Base-by-base conservation (phyloP, 192 early-diverging fungal species). In the Umbelopsis isabellina region DNA sequence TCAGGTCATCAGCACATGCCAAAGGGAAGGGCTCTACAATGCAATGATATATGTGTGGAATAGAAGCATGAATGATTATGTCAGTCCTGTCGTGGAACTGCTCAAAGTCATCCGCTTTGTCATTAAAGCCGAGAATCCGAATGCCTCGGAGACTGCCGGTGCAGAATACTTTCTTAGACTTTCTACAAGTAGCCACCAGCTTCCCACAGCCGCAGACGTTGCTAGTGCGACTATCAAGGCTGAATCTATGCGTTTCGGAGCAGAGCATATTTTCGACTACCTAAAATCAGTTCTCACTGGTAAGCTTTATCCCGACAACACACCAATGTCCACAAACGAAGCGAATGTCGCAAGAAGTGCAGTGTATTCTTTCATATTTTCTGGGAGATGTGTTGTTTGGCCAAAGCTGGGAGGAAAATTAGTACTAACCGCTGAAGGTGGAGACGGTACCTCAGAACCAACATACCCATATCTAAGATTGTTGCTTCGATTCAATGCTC, bases 41-140 rank as follows among this genome's bases (percentile, higher is more conserved):
- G 87, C 82, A 2, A 77, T 85, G 70, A 88, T 86, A 41, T 88
- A 86, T 55, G 87, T 88, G 0, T 88, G 83, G 85, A 88, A 86
- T 70, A 77, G 78, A 25, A 85, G 83, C 33, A 86, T 88, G 71
- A 68, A 80, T 12, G 87, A 88, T 65, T 88, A 84, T 76, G 87
- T 88, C 21, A 86, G 83, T 22, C 87, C 87, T 2, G 82, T 86
- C 4, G 83, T 88, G 6, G 82, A 86, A 51, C 68, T 88, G 46
- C 75, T 88, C 7, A 77, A 79, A 45, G 81, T 88, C 46, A 85
- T 88, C 33, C 82, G 81, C 35, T 46, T 66, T 12, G 80, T 86
- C 11, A 72, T 86, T 27, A 72, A 69, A 13, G 51, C n/a, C 12
- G 71, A 72, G 55, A 46, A 16, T 23, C 27, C 44, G 0, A 21